Evolutionary conservation across 192 early-diverging fungal species (phyloP).

Genomic region (Backusella parvicylindrica): DNA sequence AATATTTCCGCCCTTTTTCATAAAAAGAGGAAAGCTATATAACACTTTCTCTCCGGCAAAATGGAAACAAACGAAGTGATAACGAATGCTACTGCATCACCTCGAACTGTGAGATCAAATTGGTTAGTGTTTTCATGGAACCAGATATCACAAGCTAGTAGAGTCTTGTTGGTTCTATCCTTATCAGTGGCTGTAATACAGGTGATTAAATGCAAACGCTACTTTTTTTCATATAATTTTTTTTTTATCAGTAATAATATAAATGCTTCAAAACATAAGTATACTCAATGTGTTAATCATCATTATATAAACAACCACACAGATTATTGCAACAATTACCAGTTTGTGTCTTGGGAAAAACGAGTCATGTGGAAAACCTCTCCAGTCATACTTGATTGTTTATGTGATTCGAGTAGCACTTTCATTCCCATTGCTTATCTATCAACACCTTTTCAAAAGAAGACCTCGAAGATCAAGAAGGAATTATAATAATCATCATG

Average conservation of each 20-base stretch:
- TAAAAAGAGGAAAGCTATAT: neutral
- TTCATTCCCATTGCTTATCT: constrained; percentile 12
- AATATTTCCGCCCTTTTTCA: too few species aligned
- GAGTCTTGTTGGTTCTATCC: neutral
- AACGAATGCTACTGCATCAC: neutral
- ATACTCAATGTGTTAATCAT: neutral
- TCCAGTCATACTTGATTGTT: constrained; percentile 20
- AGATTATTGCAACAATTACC: constrained; percentile 12
- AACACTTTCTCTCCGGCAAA: neutral
- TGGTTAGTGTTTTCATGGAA: constrained; percentile 7
- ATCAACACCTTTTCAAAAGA: constrained; percentile 16
- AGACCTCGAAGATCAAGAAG: neutral
- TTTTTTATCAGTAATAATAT: neutral
- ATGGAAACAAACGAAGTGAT: neutral
- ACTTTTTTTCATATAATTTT: too few species aligned
- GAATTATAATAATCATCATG: neutral
- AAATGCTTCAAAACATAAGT: neutral
- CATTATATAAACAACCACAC: too few species aligned
- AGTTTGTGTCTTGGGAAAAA: constrained; percentile 9
- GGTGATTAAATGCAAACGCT: constrained; percentile 14
- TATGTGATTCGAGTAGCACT: constrained; percentile 14
- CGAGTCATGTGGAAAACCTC: constrained; percentile 22
- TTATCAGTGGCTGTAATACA: constrained; percentile 4
- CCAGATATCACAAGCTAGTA: constrained; percentile 8
- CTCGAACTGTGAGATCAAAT: constrained; percentile 9